These are phyloP conservation scores for Erysimum cheiranthoides DNA, from an alignment of 345 rosid species.

Conservation along the genomic window DNA sequence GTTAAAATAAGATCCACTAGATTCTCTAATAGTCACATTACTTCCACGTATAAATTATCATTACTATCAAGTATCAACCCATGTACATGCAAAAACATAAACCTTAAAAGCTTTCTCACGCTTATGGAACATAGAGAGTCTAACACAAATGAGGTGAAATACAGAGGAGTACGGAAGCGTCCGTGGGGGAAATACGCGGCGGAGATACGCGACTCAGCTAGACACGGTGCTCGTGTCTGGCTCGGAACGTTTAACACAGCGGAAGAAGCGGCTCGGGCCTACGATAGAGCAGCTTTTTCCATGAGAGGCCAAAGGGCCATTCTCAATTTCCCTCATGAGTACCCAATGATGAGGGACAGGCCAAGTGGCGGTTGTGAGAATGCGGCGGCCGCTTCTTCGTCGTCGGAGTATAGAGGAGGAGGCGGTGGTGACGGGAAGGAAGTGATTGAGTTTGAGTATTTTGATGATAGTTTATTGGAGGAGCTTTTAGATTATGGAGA, in stretches of 20 bases:
- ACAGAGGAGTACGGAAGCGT: conserved; percentile 72
- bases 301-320: conserved; percentile 65
- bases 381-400: conserved; percentile 41
- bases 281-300: conserved; percentile 63
- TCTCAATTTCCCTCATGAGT: conserved; percentile 71
- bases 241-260: conserved; percentile 67
- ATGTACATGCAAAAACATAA: conserved; percentile 31
- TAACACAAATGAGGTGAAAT: conserved; percentile 49
- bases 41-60: conserved; percentile 38
- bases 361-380: conserved; percentile 26
- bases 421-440: conserved; percentile 39
- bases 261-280: conserved; percentile 68
- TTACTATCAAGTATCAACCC: conserved; percentile 21
- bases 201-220: conserved; percentile 78
- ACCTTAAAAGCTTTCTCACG: neutral
- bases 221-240: conserved; percentile 74
- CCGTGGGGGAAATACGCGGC: conserved; percentile 91
- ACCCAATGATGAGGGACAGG: conserved; percentile 32
- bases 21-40: conserved; percentile 23
- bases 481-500: conserved; percentile 65
- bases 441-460: conserved; percentile 80
- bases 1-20: conserved; percentile 39
- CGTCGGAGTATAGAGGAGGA: conserved; percentile 20
- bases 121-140: conserved; percentile 37
- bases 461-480: conserved; percentile 71